These are phyloP conservation scores for Borovskyia barvae DNA, from an alignment of 208 protist genomes.

Conservation along the genomic window DNA sequence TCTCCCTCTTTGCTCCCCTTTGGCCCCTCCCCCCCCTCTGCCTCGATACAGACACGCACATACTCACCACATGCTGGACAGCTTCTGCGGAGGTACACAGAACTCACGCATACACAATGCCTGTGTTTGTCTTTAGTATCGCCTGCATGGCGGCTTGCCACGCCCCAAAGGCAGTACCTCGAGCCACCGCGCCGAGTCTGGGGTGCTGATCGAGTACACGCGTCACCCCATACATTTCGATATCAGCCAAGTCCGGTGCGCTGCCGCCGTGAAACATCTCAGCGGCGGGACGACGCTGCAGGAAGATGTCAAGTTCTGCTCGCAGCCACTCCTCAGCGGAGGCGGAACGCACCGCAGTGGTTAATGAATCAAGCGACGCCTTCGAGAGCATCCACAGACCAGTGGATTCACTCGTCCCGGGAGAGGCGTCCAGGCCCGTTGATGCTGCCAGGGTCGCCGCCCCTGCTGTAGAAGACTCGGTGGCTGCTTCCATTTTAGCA, in stretches of 20 bases:
- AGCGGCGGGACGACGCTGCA: constrained; percentile 18
- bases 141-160: constrained; percentile 63
- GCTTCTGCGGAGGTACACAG: not conserved
- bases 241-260: constrained; percentile 65
- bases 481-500: constrained; percentile 19
- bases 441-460: not conserved
- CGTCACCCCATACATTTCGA: constrained; percentile 82
- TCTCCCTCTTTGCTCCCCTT: too few species aligned
- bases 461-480: not conserved
- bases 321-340: constrained; percentile 39
- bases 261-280: constrained; percentile 66
- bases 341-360: constrained; percentile 9
- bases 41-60: not conserved
- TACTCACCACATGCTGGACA: not conserved
- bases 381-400: constrained; percentile 22
- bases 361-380: not conserved
- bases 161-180: constrained; percentile 44
- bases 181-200: constrained; percentile 32
- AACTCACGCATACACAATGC: constrained; percentile 18
- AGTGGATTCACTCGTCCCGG: not conserved
- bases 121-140: constrained; percentile 24
- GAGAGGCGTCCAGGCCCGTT: too few species aligned
- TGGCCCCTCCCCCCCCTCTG: too few species aligned
- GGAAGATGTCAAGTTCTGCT: constrained; percentile 48
- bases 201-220: constrained; percentile 60